Base-by-base conservation (phyloP, 1,284 basidiomycete species). In the Cryptococcus maquisensis region DNA sequence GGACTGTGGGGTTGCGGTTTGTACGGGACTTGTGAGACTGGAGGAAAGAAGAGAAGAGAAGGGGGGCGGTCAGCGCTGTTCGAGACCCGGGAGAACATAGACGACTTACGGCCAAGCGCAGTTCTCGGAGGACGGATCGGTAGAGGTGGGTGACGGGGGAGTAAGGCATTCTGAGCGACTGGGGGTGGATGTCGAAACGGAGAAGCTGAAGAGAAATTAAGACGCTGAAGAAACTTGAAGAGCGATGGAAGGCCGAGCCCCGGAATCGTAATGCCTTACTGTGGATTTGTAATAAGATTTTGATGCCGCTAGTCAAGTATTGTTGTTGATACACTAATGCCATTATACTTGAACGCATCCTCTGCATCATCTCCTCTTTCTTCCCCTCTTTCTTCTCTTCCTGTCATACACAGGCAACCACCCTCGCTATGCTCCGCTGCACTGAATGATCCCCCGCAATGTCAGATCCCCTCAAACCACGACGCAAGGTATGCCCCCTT, bases 11-110 rank as follows among this genome's bases (percentile, higher is more conserved):
- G 69, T 80, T 83, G 43, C 83, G 74, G 18, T 72, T 72, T 12
- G 73, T 60, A 20, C 79, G 78, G 2, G 81, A 75, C 48, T 76
- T 66, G 23, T 77, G 77, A n/a, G 80, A 79, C 81, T 81, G 69
- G 28, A 21, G 12, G n/a, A 21, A 44, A 18, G 36, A 21, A 24
- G 28, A 20, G 41, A 57, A 65, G 64, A 38, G n/a, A 46, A 13
- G n/a, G 18, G 23, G 23, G 61, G 62, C 46, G 62, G 55, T 20
- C 10, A 38, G 44, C 10, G 9, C 23, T 16, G 32, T 15, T 6
- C 35, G 38, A 20, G 16, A 40, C 21, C 24, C 39, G 16, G n/a
- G 35, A 18, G 38, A 23, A 15, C 12, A 38, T n/a, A 23, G 21
- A 16, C 43, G 6, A 70, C 75, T 59, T 45, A 77, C 75, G 20